Evolutionary conservation across 257 asterid genomes (phyloP).

Genomic region (Nicotiana noctiflora): DNA sequence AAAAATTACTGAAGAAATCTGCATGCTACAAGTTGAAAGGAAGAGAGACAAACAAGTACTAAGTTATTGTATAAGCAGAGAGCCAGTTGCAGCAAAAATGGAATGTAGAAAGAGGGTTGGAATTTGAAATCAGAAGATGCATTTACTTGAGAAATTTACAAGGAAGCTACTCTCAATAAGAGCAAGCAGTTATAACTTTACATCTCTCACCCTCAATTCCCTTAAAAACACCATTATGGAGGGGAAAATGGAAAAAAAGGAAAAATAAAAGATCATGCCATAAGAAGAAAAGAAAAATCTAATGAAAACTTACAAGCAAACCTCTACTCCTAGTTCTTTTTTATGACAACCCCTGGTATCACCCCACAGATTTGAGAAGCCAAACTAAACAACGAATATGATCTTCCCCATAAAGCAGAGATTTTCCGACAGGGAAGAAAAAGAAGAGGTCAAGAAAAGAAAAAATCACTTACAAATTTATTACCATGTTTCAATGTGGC

Average conservation of each 20-base stretch:
- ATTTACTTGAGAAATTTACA: constrained; percentile 54
- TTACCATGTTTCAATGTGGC: constrained; percentile 28
- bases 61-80: background rate
- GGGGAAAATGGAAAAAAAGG: constrained; percentile 17
- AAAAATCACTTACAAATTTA: constrained; percentile 18
- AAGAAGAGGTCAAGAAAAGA: constrained; percentile 16
- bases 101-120: background rate
- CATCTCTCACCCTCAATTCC: constrained; percentile 48
- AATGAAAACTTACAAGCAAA: constrained; percentile 25
- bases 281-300: background rate
- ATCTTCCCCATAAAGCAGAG: constrained; percentile 25
- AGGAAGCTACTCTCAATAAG: constrained; percentile 43
- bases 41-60: background rate
- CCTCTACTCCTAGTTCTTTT: constrained; percentile 20
- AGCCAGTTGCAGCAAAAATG: background rate
- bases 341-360: constrained; percentile 26
- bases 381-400: constrained; percentile 25
- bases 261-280: constrained; percentile 29
- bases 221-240: constrained; percentile 14
- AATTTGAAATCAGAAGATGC: constrained; percentile 16
- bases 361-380: constrained; percentile 19
- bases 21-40: background rate
- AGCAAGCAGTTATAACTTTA: constrained; percentile 37
- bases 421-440: background rate
- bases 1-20: background rate